Base-by-base conservation (phyloP, 768 basidiomycete species). In the Pleurotus citrinopileatus region DNA sequence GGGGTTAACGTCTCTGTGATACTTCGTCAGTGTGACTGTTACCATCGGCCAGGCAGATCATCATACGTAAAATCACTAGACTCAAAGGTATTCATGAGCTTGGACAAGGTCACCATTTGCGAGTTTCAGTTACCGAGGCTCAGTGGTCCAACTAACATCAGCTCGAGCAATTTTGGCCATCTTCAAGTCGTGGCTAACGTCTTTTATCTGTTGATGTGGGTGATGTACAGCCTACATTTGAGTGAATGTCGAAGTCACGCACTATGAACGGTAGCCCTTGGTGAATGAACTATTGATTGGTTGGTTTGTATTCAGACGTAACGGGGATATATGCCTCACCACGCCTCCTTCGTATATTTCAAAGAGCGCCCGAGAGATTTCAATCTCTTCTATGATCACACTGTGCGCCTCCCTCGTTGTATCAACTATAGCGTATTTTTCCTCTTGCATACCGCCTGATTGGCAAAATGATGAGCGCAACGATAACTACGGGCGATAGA, bases 301-400 rank as follows among this genome's bases (percentile, higher is more conserved):
- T 34, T 28, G 20, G 36, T 37, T 25, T 22, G 23, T 10, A 17
- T 29, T 9, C 58, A 36, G 15, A 42, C 3, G 13, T 36, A 17
- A 34, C n/a, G n/a, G n/a, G n/a, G n/a, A n/a, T n/a, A n/a, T n/a
- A n/a, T n/a, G n/a, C 73, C 75, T 59, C 66, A 90, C 89, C 57
- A 95, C 84, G 3, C 85, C 92, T 10, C 93, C 94, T 69, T 94
- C 92, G 61, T 94, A 96, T 7, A 90, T 71, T 67, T 95, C 94
- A 59, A 94, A 96, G 52, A 93, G 70, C 0, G 91, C 91, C 26
- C 93, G 74, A 19, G 89, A 91, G 37, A 86, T 67, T 67, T 95
- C 94, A 20, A 92, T 73, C 64, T 94, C 91, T 69, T 96, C 93
- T 7, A 96, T 62, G 27, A 90, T 74, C 15, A 65, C 72, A 5